Percentiles rank a stretch among this genome's conserved stretches.
Conservation (phyloP, 2,329 filamentous ascomycete species). For the Colletotrichum spinosum region DNA sequence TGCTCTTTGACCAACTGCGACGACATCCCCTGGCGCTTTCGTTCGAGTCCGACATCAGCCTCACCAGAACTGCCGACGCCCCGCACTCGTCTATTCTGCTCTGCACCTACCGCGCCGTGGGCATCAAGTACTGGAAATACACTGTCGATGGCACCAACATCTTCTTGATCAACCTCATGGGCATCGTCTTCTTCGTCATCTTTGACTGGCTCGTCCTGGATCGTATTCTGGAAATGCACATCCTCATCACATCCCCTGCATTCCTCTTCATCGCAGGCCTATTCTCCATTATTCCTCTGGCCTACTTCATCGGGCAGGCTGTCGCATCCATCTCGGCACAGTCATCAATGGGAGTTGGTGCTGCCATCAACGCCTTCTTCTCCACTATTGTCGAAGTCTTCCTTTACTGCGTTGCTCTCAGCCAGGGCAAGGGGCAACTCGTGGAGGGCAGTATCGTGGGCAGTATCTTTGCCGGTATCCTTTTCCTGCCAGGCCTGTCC, state of each 20-base stretch:
- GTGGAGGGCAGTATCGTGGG: slow-evolving; percentile 98
- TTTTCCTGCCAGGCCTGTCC: slow-evolving; percentile 93
- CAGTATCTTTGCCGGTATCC: slow-evolving; percentile 95
- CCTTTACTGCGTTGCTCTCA: slow-evolving; percentile 93
- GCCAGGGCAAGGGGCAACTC: slow-evolving; percentile 89
- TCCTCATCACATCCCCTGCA: slow-evolving; percentile 82
- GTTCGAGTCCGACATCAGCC: slow-evolving; percentile 87
- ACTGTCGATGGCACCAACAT: slow-evolving; percentile 98
- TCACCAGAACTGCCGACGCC: slow-evolving; percentile 76
- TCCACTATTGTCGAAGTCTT: slow-evolving; percentile 98
- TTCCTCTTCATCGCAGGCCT: slow-evolving; percentile 88
- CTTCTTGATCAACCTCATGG: slow-evolving; percentile 97
- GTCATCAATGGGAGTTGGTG: slow-evolving; percentile 97
- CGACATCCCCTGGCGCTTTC: slow-evolving; percentile 92
- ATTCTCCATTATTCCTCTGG: slow-evolving; percentile 93
- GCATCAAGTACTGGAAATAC: slow-evolving; percentile 98
- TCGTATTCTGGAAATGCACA: slow-evolving; percentile 74
- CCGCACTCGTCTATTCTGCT: slow-evolving; percentile 88
- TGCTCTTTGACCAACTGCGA: slow-evolving; percentile 90
- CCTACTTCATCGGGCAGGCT: slow-evolving; percentile 98
- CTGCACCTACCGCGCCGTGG: slow-evolving; percentile 96
- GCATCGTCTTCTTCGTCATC: slow-evolving; percentile 92
- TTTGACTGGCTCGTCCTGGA: slow-evolving; percentile 89
- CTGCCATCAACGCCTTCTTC: slow-evolving; percentile 98
- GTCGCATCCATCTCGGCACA: slow-evolving; percentile 98